These are phyloP conservation scores for Paramecium octaurelia DNA, from an alignment of 73 alveolate genomes.

Conservation along the genomic window DNA sequence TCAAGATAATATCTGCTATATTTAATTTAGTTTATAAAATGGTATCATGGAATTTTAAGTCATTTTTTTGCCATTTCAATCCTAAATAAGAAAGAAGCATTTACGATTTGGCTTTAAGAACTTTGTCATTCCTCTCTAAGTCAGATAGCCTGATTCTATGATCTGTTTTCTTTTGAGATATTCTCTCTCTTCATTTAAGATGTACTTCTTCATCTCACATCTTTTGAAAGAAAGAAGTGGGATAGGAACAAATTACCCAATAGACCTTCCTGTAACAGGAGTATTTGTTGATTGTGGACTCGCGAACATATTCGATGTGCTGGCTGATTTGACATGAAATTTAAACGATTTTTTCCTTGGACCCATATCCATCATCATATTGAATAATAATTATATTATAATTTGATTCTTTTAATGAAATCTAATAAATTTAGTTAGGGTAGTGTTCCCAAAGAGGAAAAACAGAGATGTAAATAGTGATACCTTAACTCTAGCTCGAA, in stretches of 20 bases:
- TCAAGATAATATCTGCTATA: not conserved
- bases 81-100: not conserved
- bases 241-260: not conserved
- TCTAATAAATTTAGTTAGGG: not conserved
- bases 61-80: not conserved
- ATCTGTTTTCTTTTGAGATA: not conserved
- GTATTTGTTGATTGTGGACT: not conserved
- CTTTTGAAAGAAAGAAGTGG: not conserved
- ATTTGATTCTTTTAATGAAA: slow-evolving; percentile 1
- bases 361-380: not conserved
- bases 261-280: not conserved
- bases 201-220: not conserved
- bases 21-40: not conserved
- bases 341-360: not conserved
- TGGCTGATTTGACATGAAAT: not conserved
- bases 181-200: not conserved
- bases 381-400: not conserved
- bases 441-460: not conserved
- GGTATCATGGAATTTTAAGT: not conserved
- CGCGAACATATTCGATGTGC: not conserved
- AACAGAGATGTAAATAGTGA: not conserved
- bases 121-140: not conserved
- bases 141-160: not conserved
- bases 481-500: not conserved
- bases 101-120: not conserved